These are phyloP conservation scores for Bipolaris zeicola DNA, from an alignment of 2,329 filamentous ascomycete species.

Conservation along the genomic window DNA sequence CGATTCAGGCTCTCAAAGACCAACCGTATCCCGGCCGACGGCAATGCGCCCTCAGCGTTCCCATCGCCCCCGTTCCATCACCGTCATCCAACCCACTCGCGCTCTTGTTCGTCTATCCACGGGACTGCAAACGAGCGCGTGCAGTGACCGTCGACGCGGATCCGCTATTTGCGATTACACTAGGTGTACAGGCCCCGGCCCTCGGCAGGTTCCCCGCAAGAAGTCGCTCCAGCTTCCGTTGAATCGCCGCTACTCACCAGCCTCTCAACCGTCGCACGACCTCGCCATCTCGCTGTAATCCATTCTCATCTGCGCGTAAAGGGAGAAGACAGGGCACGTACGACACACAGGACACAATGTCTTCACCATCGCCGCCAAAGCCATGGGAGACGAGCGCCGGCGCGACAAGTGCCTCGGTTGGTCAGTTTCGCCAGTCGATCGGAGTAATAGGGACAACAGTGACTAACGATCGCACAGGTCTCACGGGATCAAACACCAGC, in stretches of 20 bases:
- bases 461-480: conserved; percentile 39
- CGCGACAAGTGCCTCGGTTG: conserved; percentile 50
- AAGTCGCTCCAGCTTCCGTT: conserved; percentile 4
- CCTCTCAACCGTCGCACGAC: conserved; percentile 8
- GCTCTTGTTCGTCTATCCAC: not conserved
- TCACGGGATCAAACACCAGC: conserved; percentile 44
- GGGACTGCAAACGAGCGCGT: conserved; percentile 6
- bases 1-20: conserved; percentile 27
- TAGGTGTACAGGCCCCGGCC: not conserved
- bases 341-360: conserved; percentile 52
- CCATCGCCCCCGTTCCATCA: not conserved
- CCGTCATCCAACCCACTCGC: not conserved
- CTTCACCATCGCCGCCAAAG: conserved; percentile 83
- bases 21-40: conserved; percentile 24
- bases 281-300: conserved; percentile 12
- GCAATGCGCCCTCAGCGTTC: not conserved
- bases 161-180: conserved; percentile 12
- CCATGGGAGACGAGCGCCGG: conserved; percentile 89
- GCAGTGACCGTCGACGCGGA: conserved; percentile 16
- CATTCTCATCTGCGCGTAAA: conserved; percentile 20
- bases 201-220: conserved; percentile 17
- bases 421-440: conserved; percentile 32
- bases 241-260: conserved; percentile 14
- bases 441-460: conserved; percentile 19
- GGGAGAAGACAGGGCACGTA: conserved; percentile 21